Evolutionary conservation across 805 yeast species (phyloP).

Genomic region (Schizosaccharomyces osmophilus): DNA sequence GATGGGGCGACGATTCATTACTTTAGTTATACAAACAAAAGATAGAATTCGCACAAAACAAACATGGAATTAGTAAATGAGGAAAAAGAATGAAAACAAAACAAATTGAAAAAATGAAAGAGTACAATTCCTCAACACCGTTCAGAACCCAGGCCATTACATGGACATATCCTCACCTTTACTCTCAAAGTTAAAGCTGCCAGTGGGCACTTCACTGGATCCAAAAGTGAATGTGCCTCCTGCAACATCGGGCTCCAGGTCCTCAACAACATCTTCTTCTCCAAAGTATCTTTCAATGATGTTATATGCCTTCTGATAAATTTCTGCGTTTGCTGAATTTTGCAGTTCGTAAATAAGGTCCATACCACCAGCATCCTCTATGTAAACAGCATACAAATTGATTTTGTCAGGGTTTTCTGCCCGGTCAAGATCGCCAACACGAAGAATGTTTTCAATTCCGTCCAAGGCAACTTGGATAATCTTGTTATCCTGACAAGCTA

Average conservation of each 20-base stretch:
- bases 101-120: not conserved
- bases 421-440: constrained; percentile 81
- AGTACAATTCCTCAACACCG: not conserved
- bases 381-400: constrained; percentile 71
- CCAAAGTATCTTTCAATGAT: constrained; percentile 80
- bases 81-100: not conserved
- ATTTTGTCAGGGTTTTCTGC: constrained; percentile 43
- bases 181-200: not conserved
- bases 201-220: not conserved
- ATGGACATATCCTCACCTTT: not conserved
- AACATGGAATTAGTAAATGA: no score
- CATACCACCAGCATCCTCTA: constrained; percentile 97
- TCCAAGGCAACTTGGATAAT: constrained; percentile 87
- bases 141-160: not conserved
- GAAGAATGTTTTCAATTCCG: constrained; percentile 77
- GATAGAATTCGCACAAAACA: no score
- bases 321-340: constrained; percentile 70
- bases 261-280: constrained; percentile 32
- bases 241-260: constrained; percentile 51
- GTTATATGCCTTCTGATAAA: constrained; percentile 70
- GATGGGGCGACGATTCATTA: no score
- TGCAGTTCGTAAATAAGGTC: constrained; percentile 88
- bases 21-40: no score
- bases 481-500: constrained; percentile 68
- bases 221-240: constrained; percentile 84